Percentiles rank a stretch among this genome's conserved stretches.
These are phyloP conservation scores for Filobasidium wieringae DNA, from an alignment of 768 basidiomycete species.

Conservation along the genomic window DNA sequence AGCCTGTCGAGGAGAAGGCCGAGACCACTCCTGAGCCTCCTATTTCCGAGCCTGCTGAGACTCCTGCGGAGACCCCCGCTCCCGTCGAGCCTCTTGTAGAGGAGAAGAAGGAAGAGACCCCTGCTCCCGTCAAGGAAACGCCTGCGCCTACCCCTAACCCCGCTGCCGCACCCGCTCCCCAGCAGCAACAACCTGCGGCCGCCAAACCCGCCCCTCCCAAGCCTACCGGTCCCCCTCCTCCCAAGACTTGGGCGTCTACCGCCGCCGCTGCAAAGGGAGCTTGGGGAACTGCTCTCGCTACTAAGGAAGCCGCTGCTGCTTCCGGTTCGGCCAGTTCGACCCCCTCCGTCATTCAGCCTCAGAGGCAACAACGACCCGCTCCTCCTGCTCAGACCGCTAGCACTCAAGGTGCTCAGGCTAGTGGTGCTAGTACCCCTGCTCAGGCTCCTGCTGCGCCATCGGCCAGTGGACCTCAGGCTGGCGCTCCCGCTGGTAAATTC, in stretches of 20 bases:
- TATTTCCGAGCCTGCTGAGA: slow-evolving; percentile 30
- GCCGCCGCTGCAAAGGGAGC: slow-evolving; percentile 61
- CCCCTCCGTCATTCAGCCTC: slow-evolving; percentile 11
- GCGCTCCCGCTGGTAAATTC: slow-evolving; percentile 34
- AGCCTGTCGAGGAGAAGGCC: slow-evolving; percentile 23
- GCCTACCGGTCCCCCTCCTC: slow-evolving; percentile 43
- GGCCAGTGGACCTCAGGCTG: slow-evolving; percentile 26
- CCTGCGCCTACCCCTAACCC: slow-evolving; percentile 17
- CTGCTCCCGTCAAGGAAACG: slow-evolving; percentile 17
- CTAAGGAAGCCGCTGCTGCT: slow-evolving; percentile 49
- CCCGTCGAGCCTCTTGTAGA: background rate
- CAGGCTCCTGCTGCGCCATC: slow-evolving; percentile 19
- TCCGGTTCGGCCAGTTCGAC: slow-evolving; percentile 18
- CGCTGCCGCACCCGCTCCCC: slow-evolving; percentile 38
- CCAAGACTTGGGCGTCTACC: slow-evolving; percentile 83
- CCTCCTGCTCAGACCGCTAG: background rate
- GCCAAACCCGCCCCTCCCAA: slow-evolving; percentile 40
- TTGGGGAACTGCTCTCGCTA: slow-evolving; percentile 72
- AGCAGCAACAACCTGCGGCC: slow-evolving; percentile 22
- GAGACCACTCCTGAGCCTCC: slow-evolving; percentile 40
- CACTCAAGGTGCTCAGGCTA: too few species aligned
- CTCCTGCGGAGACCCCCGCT: slow-evolving; percentile 17
- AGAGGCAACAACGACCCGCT: slow-evolving; percentile 1
- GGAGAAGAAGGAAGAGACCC: background rate
- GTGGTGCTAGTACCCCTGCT: slow-evolving; percentile 10